Percentiles rank a stretch among this genome's conserved stretches.
These are phyloP conservation scores for Akanthomyces lecanii DNA, from an alignment of 2,329 filamentous ascomycete species.

Conservation along the genomic window DNA sequence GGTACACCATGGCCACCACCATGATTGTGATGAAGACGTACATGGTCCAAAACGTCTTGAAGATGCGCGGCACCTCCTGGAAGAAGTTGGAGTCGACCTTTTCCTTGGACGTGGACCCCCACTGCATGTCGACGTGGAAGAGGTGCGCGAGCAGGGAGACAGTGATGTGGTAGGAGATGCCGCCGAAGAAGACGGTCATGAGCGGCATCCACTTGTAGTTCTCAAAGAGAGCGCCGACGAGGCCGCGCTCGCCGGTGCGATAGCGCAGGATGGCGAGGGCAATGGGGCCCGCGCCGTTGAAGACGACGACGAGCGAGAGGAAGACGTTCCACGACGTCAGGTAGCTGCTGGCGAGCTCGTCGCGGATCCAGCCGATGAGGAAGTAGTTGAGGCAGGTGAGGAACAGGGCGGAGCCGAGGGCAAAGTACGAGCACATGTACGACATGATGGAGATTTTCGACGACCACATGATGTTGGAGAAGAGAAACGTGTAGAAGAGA, in stretches of 20 bases:
- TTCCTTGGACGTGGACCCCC: slow-evolving; percentile 57
- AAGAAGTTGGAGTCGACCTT: slow-evolving; percentile 53
- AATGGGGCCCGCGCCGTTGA: slow-evolving; percentile 58
- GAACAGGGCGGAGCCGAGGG: slow-evolving; percentile 63
- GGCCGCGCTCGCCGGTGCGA: slow-evolving; percentile 49
- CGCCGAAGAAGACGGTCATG: slow-evolving; percentile 42
- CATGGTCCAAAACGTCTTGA: slow-evolving; percentile 50
- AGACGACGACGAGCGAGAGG: slow-evolving; percentile 60
- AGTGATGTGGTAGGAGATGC: slow-evolving; percentile 39
- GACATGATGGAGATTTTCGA: slow-evolving; percentile 69
- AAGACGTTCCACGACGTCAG: slow-evolving; percentile 63
- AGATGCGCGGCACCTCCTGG: slow-evolving; percentile 50
- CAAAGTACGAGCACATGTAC: slow-evolving; percentile 69
- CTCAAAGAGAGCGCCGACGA: slow-evolving; percentile 36
- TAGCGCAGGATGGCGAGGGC: slow-evolving; percentile 60
- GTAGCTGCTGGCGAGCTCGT: slow-evolving; percentile 62
- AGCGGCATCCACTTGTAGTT: slow-evolving; percentile 62
- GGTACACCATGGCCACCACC: slow-evolving; percentile 46
- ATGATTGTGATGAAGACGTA: slow-evolving; percentile 46
- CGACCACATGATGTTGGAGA: slow-evolving; percentile 57
- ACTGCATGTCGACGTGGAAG: slow-evolving; percentile 41
- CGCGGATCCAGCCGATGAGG: slow-evolving; percentile 66
- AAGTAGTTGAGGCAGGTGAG: slow-evolving; percentile 68
- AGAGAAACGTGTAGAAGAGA: slow-evolving; percentile 58
- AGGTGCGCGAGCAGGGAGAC: slow-evolving; percentile 40